Conservation (phyloP, 345 rosid genomes). For the Rhodomyrtus tomentosa region DNA sequence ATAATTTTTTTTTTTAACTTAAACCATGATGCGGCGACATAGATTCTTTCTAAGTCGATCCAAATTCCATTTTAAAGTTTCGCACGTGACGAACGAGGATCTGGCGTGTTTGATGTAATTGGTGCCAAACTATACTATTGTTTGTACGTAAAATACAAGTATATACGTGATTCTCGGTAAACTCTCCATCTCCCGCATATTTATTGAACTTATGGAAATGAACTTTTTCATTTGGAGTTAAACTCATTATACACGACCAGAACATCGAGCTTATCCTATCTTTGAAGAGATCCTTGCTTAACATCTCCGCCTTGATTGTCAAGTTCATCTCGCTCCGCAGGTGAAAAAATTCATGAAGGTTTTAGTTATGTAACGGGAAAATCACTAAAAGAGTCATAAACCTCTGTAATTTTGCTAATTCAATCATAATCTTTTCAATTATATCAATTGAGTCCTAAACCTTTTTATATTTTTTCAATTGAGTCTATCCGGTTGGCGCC, state of each 20-base stretch:
- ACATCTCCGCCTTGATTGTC: background rate
- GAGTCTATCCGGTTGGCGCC: too few species aligned
- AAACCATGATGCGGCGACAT: background rate
- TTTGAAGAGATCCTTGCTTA: background rate
- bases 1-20: background rate
- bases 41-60: background rate
- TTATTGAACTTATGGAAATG: background rate
- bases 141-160: background rate
- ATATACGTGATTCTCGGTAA: background rate
- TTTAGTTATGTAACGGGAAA: background rate
- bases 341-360: background rate
- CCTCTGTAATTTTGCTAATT: too few species aligned
- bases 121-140: background rate
- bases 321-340: background rate
- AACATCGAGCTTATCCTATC: background rate
- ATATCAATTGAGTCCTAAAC: too few species aligned
- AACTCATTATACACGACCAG: background rate
- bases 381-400: too few species aligned
- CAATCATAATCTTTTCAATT: too few species aligned
- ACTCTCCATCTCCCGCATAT: background rate
- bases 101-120: background rate
- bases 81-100: background rate
- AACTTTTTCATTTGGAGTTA: background rate
- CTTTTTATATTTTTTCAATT: too few species aligned
- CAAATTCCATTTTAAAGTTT: background rate